phyloP scores from a whole-genome alignment of 106 monocot species.

The Narthecium ossifragum region DNA sequence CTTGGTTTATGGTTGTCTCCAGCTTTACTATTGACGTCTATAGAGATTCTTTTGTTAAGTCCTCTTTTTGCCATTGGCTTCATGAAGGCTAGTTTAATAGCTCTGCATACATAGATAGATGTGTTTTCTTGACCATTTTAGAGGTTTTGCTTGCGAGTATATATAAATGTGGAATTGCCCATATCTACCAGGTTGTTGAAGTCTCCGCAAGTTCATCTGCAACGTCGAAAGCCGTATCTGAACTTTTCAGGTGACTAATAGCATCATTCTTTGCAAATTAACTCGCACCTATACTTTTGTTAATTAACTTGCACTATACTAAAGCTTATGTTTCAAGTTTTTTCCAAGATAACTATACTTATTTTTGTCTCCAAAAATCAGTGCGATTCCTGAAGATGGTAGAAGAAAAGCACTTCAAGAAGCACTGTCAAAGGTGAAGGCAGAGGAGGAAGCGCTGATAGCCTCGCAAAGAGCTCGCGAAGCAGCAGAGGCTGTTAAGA shows the following conservation, averaged over 20 bases:
- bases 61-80: too few species aligned
- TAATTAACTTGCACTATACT: too few species aligned
- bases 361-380: conserved; percentile 7
- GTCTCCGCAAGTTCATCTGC: conserved; percentile 57
- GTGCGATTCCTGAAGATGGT: conserved; percentile 82
- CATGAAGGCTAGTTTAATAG: too few species aligned
- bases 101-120: too few species aligned
- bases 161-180: background rate
- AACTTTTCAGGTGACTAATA: conserved; percentile 64
- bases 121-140: too few species aligned
- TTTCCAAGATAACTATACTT: background rate
- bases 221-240: conserved; percentile 44
- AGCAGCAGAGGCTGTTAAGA: conserved; percentile 38
- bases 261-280: background rate
- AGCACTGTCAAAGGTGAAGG: conserved; percentile 53
- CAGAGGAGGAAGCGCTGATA: conserved; percentile 52
- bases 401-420: conserved; percentile 77
- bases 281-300: too few species aligned
- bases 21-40: too few species aligned
- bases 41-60: too few species aligned
- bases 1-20: too few species aligned
- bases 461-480: conserved; percentile 47
- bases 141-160: too few species aligned
- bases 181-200: conserved; percentile 56
- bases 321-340: too few species aligned